Evolutionary conservation across 768 basidiomycete species (phyloP).

Genomic region (Nidularia pulvinata): DNA sequence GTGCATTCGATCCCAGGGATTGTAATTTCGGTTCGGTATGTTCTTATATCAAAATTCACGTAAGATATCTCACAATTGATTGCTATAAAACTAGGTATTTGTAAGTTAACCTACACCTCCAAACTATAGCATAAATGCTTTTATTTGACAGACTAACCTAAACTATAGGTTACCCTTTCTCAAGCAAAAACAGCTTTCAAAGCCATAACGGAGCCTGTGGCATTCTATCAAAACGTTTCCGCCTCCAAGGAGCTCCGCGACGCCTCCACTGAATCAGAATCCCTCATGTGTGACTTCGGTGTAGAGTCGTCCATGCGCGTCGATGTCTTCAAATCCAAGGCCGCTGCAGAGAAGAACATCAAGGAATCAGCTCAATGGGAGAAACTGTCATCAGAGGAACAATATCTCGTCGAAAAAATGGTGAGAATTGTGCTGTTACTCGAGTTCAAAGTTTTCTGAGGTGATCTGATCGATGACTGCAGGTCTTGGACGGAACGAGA

Average conservation of each 20-base stretch:
- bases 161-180: conserved; percentile 53
- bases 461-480: too few species aligned
- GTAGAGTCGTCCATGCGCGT: conserved; percentile 28
- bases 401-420: conserved; percentile 64
- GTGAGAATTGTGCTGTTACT: conserved; percentile 12
- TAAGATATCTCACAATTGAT: too few species aligned
- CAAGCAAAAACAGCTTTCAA: conserved; percentile 57
- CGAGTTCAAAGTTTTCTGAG: too few species aligned
- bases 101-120: too few species aligned
- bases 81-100: too few species aligned
- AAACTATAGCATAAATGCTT: too few species aligned
- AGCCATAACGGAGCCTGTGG: conserved; percentile 52
- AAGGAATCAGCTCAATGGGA: conserved; percentile 62
- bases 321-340: conserved; percentile 77
- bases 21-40: too few species aligned
- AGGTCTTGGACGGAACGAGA: too few species aligned
- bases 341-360: conserved; percentile 68
- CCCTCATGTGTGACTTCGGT: conserved; percentile 29
- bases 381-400: conserved; percentile 9
- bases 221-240: conserved; percentile 86
- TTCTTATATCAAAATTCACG: too few species aligned
- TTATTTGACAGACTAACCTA: too few species aligned
- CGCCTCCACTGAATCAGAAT: conserved; percentile 65
- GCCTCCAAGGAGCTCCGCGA: conserved; percentile 76
- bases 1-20: too few species aligned